Evolutionary conservation across 2,329 filamentous ascomycete species (phyloP).

Genomic region (Dothideomycetidae sp.): DNA sequence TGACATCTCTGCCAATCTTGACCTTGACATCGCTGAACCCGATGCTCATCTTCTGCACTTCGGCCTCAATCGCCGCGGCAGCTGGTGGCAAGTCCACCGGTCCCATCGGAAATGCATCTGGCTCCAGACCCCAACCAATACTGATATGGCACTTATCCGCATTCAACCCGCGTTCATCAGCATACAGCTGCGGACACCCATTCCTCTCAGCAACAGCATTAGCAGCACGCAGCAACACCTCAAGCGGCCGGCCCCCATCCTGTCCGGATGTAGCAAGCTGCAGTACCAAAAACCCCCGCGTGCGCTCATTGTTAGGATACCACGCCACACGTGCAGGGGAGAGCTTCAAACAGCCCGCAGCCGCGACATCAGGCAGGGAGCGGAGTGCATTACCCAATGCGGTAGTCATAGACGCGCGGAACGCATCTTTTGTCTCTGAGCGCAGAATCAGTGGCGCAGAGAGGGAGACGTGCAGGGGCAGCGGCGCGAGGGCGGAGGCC

Average conservation of each 20-base stretch:
- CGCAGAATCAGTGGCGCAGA: constrained; percentile 65
- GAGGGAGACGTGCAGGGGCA: constrained; percentile 81
- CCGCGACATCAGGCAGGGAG: constrained; percentile 12
- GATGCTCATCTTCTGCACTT: constrained; percentile 15
- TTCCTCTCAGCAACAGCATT: constrained; percentile 49
- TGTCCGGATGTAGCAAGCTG: constrained; percentile 20
- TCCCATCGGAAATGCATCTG: background rate
- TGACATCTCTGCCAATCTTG: constrained; percentile 31
- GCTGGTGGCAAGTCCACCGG: background rate
- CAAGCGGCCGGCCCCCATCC: constrained; percentile 22
- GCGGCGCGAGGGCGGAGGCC: constrained; percentile 61
- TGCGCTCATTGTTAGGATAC: constrained; percentile 52
- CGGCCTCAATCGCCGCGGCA: background rate
- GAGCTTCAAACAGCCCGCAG: constrained; percentile 18
- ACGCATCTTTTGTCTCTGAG: constrained; percentile 56
- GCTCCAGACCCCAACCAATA: constrained; percentile 63
- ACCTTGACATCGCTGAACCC: constrained; percentile 31
- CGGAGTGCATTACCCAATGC: constrained; percentile 25
- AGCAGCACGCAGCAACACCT: constrained; percentile 46
- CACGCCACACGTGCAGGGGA: constrained; percentile 40
- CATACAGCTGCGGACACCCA: constrained; percentile 59
- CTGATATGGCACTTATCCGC: constrained; percentile 65
- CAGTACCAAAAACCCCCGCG: constrained; percentile 74
- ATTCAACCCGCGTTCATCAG: constrained; percentile 12
- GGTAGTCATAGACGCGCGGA: constrained; percentile 42